Evolutionary conservation across 371 early-diverging fungal genomes (phyloP).

Genomic region (Mortierella sp.): DNA sequence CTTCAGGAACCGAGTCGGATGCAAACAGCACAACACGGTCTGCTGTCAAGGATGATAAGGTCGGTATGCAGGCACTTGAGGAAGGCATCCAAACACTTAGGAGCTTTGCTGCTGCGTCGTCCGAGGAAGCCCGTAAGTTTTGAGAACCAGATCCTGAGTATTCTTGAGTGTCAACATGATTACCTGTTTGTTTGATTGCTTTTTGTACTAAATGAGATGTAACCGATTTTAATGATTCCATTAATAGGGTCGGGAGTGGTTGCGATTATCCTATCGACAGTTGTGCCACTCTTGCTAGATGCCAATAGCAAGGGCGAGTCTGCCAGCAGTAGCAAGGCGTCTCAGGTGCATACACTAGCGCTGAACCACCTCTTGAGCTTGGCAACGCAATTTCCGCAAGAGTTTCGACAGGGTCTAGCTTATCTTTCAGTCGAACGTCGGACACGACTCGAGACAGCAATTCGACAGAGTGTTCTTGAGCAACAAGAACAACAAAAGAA

Average conservation of each 20-base stretch:
- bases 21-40: not conserved
- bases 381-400: conserved; percentile 33
- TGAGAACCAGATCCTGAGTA: no score
- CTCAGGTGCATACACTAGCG: conserved; percentile 21
- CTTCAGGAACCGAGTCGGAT: not conserved
- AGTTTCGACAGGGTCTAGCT: conserved; percentile 36
- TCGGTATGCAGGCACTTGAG: conserved; percentile 47
- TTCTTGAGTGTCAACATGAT: no score
- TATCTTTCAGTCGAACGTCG: conserved; percentile 37
- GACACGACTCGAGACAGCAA: conserved; percentile 41
- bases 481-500: conserved; percentile 38
- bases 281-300: conserved; percentile 35
- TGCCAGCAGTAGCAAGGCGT: conserved; percentile 4
- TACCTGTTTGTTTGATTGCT: no score
- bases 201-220: no score
- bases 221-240: no score
- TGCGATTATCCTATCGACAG: conserved; percentile 43
- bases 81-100: conserved; percentile 44
- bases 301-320: not conserved
- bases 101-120: conserved; percentile 27
- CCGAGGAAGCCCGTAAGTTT: conserved; percentile 30
- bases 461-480: conserved; percentile 42
- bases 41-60: conserved; percentile 23
- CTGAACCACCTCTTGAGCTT: conserved; percentile 38
- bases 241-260: conserved; percentile 28